phyloP scores from a whole-genome alignment of 306 rosid genomes.

The Trichosanthes truncata region DNA sequence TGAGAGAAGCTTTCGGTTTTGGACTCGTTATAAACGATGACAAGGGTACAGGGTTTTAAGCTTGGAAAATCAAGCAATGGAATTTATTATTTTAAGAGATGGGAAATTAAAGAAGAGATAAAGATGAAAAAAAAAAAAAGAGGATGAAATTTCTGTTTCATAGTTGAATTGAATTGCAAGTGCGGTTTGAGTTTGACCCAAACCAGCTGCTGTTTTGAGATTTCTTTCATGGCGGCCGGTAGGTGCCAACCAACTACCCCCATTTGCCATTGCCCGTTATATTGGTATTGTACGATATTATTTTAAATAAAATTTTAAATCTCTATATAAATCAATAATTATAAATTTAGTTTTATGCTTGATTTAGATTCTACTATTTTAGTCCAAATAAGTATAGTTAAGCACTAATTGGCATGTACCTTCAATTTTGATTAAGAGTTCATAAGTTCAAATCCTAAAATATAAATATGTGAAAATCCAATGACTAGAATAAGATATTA shows the following conservation, averaged over 20 bases:
- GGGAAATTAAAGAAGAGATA: background rate
- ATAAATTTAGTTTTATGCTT: too few species aligned
- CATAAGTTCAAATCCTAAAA: too few species aligned
- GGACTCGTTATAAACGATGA: background rate
- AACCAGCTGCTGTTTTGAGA: background rate
- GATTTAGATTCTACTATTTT: too few species aligned
- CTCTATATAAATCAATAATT: too few species aligned
- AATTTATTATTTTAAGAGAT: background rate
- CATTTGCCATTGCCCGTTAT: background rate
- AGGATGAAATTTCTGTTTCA: background rate
- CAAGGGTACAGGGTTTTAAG: background rate
- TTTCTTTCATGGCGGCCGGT: conserved; percentile 7
- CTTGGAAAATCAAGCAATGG: background rate
- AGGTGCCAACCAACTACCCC: background rate
- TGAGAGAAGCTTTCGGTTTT: background rate
- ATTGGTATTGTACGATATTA: too few species aligned
- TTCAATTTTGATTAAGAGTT: too few species aligned
- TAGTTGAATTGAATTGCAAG: background rate
- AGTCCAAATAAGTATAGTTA: too few species aligned
- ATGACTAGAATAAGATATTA: too few species aligned
- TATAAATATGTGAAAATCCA: too few species aligned
- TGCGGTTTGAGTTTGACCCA: conserved; percentile 1
- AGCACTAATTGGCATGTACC: too few species aligned
- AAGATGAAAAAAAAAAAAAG: background rate
- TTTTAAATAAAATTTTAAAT: background rate